phyloP scores from a whole-genome alignment of 148 eudicot species.

The Silene latifolia region DNA sequence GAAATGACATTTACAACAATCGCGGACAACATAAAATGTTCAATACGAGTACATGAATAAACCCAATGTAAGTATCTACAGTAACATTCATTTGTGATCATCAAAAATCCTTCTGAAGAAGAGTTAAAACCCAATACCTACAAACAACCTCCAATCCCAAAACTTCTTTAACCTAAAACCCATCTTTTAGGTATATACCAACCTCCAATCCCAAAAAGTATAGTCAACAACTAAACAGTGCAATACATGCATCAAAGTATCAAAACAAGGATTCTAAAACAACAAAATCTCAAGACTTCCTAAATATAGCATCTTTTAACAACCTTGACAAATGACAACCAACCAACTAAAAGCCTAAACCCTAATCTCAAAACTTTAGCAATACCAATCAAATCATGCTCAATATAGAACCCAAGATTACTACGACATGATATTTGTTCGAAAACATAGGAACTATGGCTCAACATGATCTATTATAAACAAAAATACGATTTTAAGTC shows the following conservation, averaged over 20 bases:
- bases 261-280: not conserved
- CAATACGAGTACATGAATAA: not conserved
- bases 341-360: not conserved
- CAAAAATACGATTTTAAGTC: too few species aligned
- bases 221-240: slow-evolving; percentile 9
- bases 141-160: not conserved
- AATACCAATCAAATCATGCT: not conserved
- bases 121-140: not conserved
- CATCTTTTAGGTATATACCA: slow-evolving; percentile 9
- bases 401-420: not conserved
- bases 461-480: too few species aligned
- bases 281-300: not conserved
- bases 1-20: not conserved
- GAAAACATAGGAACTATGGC: not conserved
- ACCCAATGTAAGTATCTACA: not conserved
- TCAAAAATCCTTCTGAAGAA: not conserved
- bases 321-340: not conserved
- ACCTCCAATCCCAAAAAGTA: slow-evolving; percentile 2
- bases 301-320: slow-evolving; percentile 8
- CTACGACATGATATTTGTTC: too few species aligned
- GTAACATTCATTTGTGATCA: not conserved
- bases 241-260: slow-evolving; percentile 6
- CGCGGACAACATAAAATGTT: not conserved
- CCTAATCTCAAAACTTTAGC: not conserved
- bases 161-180: too few species aligned